These are phyloP conservation scores for Prunus mira DNA, from an alignment of 306 rosid species.

Conservation along the genomic window DNA sequence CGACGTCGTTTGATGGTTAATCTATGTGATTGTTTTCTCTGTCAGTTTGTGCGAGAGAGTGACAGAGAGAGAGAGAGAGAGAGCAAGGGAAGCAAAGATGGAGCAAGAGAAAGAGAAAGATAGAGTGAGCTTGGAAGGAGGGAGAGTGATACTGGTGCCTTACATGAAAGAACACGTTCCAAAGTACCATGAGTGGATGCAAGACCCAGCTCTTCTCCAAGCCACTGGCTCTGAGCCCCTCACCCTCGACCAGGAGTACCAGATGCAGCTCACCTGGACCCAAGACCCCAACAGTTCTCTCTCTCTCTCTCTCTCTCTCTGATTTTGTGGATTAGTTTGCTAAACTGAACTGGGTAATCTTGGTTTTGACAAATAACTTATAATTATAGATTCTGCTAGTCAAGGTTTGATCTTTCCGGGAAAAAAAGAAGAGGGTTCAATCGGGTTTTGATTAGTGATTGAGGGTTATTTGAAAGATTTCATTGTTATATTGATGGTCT, in stretches of 20 bases:
- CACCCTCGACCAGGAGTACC: constrained; percentile 69
- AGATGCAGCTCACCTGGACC: constrained; percentile 88
- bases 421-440: background rate
- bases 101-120: constrained; percentile 38
- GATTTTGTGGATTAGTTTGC: background rate
- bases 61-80: background rate
- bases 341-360: constrained; percentile 6
- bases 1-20: background rate
- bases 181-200: constrained; percentile 84
- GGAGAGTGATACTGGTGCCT: constrained; percentile 67
- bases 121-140: constrained; percentile 63
- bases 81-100: background rate
- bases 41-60: background rate
- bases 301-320: constrained; percentile 21
- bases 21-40: background rate
- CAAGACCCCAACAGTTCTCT: constrained; percentile 67
- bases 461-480: background rate
- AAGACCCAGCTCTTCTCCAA: constrained; percentile 69
- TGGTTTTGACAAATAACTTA: background rate
- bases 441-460: background rate
- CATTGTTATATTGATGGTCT: background rate
- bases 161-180: constrained; percentile 84
- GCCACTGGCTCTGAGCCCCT: constrained; percentile 93
- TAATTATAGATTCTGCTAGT: background rate
- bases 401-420: constrained; percentile 3